These are phyloP conservation scores for Metschnikowia shivogae DNA, from an alignment of 805 yeast genomes.

Conservation along the genomic window DNA sequence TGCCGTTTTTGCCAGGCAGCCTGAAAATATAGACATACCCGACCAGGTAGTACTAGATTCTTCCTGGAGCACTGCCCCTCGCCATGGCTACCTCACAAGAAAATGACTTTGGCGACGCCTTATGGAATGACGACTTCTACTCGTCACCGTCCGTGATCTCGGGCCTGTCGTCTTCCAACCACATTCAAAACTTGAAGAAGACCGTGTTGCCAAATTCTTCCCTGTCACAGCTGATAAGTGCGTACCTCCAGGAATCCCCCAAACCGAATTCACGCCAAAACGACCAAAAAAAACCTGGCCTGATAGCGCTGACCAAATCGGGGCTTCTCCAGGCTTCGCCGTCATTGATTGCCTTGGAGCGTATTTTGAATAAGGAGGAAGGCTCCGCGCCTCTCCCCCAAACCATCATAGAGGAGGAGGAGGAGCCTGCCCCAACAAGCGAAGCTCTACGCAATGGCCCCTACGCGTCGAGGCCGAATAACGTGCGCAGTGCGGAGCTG, in stretches of 20 bases:
- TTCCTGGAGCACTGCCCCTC: background rate
- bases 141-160: constrained; percentile 23
- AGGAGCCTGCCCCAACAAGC: background rate
- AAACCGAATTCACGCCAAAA: background rate
- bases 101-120: constrained; percentile 28
- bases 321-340: constrained; percentile 4
- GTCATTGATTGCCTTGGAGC: constrained; percentile 4
- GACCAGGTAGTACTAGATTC: background rate
- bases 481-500: constrained; percentile 19
- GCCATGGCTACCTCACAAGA: constrained; percentile 10
- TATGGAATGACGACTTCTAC: constrained; percentile 32
- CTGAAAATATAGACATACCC: background rate
- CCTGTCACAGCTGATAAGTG: constrained; percentile 24
- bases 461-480: background rate
- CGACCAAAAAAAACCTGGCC: background rate
- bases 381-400: constrained; percentile 1
- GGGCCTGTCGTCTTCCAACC: constrained; percentile 19
- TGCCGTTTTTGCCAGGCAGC: background rate
- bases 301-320: background rate
- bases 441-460: background rate
- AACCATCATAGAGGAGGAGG: constrained; percentile 4
- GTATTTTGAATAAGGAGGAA: constrained; percentile 1
- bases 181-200: constrained; percentile 23
- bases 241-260: constrained; percentile 11
- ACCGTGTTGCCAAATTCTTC: constrained; percentile 25